Conservation (phyloP, 768 basidiomycete genomes). For the Amanita fuliginea region DNA sequence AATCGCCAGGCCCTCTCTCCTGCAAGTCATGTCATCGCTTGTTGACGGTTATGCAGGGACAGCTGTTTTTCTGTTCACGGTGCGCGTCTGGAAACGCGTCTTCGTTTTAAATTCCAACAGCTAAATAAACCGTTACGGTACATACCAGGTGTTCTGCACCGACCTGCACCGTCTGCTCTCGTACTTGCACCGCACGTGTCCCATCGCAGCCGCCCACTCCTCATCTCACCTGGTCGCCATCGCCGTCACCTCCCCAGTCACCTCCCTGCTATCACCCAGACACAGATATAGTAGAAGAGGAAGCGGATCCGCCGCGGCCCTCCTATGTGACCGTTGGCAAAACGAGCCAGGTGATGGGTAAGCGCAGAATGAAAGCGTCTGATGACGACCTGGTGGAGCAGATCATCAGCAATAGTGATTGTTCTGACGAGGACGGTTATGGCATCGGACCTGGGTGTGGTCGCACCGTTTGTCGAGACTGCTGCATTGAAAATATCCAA, state of each 20-base stretch:
- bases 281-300: slow-evolving; percentile 19
- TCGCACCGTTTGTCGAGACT: slow-evolving; percentile 29
- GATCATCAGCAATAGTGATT: slow-evolving; percentile 2
- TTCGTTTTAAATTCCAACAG: neutral
- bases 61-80: slow-evolving; percentile 4
- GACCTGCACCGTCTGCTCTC: slow-evolving; percentile 33
- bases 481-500: slow-evolving; percentile 30
- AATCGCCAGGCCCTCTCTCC: neutral
- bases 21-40: slow-evolving; percentile 14
- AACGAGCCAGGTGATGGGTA: slow-evolving; percentile 7
- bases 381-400: slow-evolving; percentile 14
- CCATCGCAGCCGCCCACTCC: slow-evolving; percentile 28
- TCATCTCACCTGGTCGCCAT: slow-evolving; percentile 25
- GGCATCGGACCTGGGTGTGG: slow-evolving; percentile 26
- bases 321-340: neutral
- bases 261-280: slow-evolving; percentile 17
- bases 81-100: slow-evolving; percentile 5
- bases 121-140: neutral
- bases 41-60: neutral
- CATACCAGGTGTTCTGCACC: slow-evolving; percentile 24
- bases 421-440: slow-evolving; percentile 12
- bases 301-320: slow-evolving; percentile 6
- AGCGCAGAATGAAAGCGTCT: slow-evolving; percentile 17
- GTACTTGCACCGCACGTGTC: slow-evolving; percentile 27
- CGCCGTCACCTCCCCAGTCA: slow-evolving; percentile 18